phyloP scores from a whole-genome alignment of 1,284 basidiomycete genomes.

The Cystobasidiaceae sp. region DNA sequence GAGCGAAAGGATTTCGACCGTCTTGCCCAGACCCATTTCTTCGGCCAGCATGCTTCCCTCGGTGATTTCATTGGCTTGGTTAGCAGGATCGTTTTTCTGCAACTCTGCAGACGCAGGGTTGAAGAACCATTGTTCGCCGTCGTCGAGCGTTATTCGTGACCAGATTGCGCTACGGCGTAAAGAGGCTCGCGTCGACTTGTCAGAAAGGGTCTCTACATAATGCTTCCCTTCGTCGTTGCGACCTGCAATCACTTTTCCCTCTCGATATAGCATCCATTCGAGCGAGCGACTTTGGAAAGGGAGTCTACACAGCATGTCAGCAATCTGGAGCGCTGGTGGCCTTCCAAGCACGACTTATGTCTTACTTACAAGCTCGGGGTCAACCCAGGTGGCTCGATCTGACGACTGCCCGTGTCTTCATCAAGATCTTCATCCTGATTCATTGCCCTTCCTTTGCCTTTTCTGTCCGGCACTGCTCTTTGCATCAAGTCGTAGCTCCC shows the following conservation, averaged over 20 bases:
- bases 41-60: slow-evolving; percentile 18
- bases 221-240: neutral
- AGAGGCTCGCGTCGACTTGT: neutral
- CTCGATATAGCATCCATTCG: slow-evolving; percentile 39
- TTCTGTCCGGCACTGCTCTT: neutral
- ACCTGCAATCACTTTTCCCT: slow-evolving; percentile 33
- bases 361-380: neutral
- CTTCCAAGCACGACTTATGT: no score
- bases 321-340: no score
- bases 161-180: slow-evolving; percentile 35
- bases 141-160: slow-evolving; percentile 22
- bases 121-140: slow-evolving; percentile 14
- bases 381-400: neutral
- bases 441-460: slow-evolving; percentile 38
- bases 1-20: slow-evolving; percentile 46
- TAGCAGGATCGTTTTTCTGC: neutral
- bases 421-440: slow-evolving; percentile 11
- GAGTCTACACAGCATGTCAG: no score
- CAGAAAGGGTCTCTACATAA: slow-evolving; percentile 15
- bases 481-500: neutral
- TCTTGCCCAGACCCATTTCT: slow-evolving; percentile 45
- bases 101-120: slow-evolving; percentile 5
- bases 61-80: neutral
- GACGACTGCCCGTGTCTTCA: neutral
- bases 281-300: slow-evolving; percentile 40